Evolutionary conservation across 2,329 filamentous ascomycete species (phyloP).

Genomic region (Xylaria sp.): DNA sequence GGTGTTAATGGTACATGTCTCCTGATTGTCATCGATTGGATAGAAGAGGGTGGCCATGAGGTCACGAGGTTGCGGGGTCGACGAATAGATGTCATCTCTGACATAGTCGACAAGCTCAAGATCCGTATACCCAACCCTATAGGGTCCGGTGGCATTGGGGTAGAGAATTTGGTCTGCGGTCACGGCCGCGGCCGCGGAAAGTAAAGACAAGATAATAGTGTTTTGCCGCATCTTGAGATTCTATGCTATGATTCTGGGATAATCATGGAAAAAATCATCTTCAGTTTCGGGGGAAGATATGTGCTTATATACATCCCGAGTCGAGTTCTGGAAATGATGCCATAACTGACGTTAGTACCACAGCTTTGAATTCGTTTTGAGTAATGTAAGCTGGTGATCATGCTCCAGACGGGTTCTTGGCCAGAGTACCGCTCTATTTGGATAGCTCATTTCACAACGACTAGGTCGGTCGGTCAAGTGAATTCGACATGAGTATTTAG

Average conservation of each 20-base stretch:
- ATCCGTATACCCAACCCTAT: constrained; percentile 17
- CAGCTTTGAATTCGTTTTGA: not conserved
- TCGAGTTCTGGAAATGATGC: not conserved
- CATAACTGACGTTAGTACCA: not conserved
- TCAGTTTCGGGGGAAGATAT: not conserved
- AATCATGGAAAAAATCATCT: not conserved
- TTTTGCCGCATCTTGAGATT: constrained; percentile 11
- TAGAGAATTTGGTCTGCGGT: constrained; percentile 9
- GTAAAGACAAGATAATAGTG: constrained; percentile 9
- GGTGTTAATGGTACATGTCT: not conserved
- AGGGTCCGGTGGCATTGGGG: constrained; percentile 19
- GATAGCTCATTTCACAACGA: not conserved
- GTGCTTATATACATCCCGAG: constrained; percentile 13
- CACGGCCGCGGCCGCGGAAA: constrained; percentile 20
- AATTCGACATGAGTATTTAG: not conserved
- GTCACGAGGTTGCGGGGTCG: constrained; percentile 8
- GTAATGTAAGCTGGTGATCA: not conserved
- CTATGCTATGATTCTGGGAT: not conserved
- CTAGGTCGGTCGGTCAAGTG: not conserved
- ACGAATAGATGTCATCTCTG: constrained; percentile 13
- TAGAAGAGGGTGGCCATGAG: constrained; percentile 24
- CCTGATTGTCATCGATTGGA: constrained; percentile 16
- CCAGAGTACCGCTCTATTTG: not conserved
- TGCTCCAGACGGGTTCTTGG: not conserved
- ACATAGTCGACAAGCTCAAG: constrained; percentile 27